Conservation (phyloP, 2,329 filamentous ascomycete genomes). For the Eutypa lata region DNA sequence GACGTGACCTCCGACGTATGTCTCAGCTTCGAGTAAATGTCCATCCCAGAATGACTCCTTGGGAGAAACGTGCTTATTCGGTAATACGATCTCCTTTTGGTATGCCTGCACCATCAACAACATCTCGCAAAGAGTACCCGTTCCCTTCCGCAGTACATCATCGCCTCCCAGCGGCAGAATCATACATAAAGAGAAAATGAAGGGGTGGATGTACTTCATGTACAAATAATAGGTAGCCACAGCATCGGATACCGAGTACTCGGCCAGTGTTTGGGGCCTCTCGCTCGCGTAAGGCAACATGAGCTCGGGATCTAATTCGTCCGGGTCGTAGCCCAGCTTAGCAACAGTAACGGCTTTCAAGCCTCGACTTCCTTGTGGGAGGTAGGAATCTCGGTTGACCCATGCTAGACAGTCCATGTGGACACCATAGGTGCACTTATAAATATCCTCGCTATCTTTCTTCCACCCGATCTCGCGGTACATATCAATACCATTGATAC, state of each 20-base stretch:
- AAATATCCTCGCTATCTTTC: slow-evolving; percentile 93
- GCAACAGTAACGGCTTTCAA: slow-evolving; percentile 96
- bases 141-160: slow-evolving; percentile 90
- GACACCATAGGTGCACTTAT: slow-evolving; percentile 91
- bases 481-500: slow-evolving; percentile 96
- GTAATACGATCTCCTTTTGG: slow-evolving; percentile 83
- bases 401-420: slow-evolving; percentile 99
- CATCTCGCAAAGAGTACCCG: slow-evolving; percentile 99
- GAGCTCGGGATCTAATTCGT: slow-evolving; percentile 93
- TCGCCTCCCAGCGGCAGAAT: slow-evolving; percentile 92
- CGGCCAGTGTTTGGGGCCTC: slow-evolving; percentile 87
- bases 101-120: slow-evolving; percentile 98
- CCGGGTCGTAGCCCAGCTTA: slow-evolving; percentile 96
- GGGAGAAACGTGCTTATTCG: slow-evolving; percentile 91
- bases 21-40: slow-evolving; percentile 93
- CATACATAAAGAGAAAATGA: slow-evolving; percentile 97
- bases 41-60: slow-evolving; percentile 96
- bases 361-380: slow-evolving; percentile 94
- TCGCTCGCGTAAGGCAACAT: slow-evolving; percentile 94
- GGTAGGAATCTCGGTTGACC: slow-evolving; percentile 97
- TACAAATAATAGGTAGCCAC: slow-evolving; percentile 98
- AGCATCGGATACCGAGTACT: slow-evolving; percentile 98
- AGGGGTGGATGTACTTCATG: slow-evolving; percentile 99
- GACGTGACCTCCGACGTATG: slow-evolving; percentile 96
- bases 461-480: slow-evolving; percentile 97